Percentiles rank a stretch among this genome's conserved stretches.
Conservation (phyloP, 331 rosid genomes). For the Malus hybrid region DNA sequence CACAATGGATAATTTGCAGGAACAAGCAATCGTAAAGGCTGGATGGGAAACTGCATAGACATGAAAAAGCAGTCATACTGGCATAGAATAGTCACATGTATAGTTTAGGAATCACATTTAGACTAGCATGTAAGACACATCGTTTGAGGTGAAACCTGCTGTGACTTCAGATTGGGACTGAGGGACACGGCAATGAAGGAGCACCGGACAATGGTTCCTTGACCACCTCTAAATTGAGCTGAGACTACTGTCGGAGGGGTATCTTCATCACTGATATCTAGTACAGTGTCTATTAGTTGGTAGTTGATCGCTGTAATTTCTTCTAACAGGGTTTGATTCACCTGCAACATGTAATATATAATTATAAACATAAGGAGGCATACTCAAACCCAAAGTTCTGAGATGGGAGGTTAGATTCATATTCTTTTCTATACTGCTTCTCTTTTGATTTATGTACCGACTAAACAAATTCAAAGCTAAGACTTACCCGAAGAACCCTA, state of each 20-base stretch:
- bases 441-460: not conserved
- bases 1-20: constrained; percentile 87
- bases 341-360: constrained; percentile 35
- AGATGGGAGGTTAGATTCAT: too few relatives aligned
- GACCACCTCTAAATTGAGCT: constrained; percentile 43
- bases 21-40: constrained; percentile 85
- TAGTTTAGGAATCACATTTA: not conserved
- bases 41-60: constrained; percentile 74
- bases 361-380: not conserved
- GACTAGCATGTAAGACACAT: constrained; percentile 28
- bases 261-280: constrained; percentile 68
- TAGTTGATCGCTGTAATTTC: constrained; percentile 85
- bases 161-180: constrained; percentile 67
- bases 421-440: too few relatives aligned
- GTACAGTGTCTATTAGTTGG: constrained; percentile 80
- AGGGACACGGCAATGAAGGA: constrained; percentile 76
- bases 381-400: too few relatives aligned
- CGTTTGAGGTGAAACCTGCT: constrained; percentile 64
- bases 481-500: not conserved
- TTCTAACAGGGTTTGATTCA: constrained; percentile 68
- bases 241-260: constrained; percentile 59
- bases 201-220: constrained; percentile 78
- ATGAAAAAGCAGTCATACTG: constrained; percentile 16
- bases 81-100: not conserved
- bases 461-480: not conserved